A percentile compares a stretch with the other conserved stretches of the same genome.
These are phyloP conservation scores for Shiraia sp. DNA, from an alignment of 2,329 filamentous ascomycete species.

Conservation along the genomic window DNA sequence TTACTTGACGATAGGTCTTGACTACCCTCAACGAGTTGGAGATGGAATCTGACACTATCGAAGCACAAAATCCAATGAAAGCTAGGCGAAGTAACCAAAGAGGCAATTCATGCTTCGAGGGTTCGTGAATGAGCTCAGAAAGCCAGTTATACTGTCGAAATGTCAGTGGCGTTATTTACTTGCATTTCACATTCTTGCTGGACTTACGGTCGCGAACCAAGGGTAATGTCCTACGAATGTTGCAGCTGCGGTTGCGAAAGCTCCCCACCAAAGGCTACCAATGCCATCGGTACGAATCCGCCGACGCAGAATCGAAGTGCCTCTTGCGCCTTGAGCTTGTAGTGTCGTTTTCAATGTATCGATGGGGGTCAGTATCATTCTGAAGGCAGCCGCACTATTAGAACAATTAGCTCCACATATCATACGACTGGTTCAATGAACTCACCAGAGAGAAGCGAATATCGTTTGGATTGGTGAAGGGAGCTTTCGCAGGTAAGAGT, in stretches of 20 bases:
- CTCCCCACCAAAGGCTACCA: slow-evolving; percentile 35
- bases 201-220: slow-evolving; percentile 24
- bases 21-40: slow-evolving; percentile 34
- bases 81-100: slow-evolving; percentile 32
- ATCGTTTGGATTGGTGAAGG: slow-evolving; percentile 33
- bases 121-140: slow-evolving; percentile 25
- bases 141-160: slow-evolving; percentile 25
- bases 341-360: slow-evolving; percentile 35
- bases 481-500: slow-evolving; percentile 24
- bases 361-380: slow-evolving; percentile 34
- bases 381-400: slow-evolving; percentile 27
- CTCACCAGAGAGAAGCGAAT: slow-evolving; percentile 14
- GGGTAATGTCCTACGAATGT: slow-evolving; percentile 37
- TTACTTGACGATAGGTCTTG: slow-evolving; percentile 37
- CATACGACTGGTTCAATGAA: too few species aligned
- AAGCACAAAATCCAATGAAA: slow-evolving; percentile 36
- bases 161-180: too few species aligned
- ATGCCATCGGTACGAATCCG: slow-evolving; percentile 30
- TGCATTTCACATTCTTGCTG: too few species aligned
- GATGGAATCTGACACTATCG: slow-evolving; percentile 31
- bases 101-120: slow-evolving; percentile 21
- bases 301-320: slow-evolving; percentile 23
- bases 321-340: slow-evolving; percentile 29
- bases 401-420: too few species aligned
- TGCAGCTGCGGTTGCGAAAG: slow-evolving; percentile 35